These are phyloP conservation scores for Trametes villosa DNA, from an alignment of 768 basidiomycete genomes.

Conservation along the genomic window DNA sequence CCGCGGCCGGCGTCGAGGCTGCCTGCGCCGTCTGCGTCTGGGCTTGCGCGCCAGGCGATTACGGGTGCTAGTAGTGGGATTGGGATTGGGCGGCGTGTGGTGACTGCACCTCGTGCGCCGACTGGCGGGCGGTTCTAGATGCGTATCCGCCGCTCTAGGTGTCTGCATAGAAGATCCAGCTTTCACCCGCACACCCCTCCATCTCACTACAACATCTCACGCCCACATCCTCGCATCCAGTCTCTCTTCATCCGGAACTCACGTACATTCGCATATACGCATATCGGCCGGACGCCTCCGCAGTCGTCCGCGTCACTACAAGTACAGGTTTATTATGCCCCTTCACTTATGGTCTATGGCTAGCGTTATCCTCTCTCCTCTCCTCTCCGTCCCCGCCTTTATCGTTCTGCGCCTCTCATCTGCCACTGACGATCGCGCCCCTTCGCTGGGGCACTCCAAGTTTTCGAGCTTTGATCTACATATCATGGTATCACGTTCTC, in stretches of 20 bases:
- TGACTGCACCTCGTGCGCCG: conserved; percentile 10
- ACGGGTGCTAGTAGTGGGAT: conserved; percentile 7
- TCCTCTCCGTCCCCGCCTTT: not conserved
- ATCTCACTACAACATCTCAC: not conserved
- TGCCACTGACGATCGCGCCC: not conserved
- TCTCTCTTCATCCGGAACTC: too few species aligned
- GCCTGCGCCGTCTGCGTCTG: conserved; percentile 19
- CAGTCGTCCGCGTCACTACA: not conserved
- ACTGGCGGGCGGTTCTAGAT: conserved; percentile 8
- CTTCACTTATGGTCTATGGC: not conserved
- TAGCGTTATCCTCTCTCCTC: not conserved
- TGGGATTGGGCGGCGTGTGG: not conserved
- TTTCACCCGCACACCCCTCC: not conserved
- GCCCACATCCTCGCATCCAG: not conserved
- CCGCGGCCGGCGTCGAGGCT: conserved; percentile 30
- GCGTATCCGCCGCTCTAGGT: not conserved
- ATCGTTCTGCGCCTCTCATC: not conserved
- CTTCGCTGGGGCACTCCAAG: too few species aligned
- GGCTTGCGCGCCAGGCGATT: conserved; percentile 6
- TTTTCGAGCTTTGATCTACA: not conserved
- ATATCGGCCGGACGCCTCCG: too few species aligned
- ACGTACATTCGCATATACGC: too few species aligned
- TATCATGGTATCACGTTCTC: too few species aligned
- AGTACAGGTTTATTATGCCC: not conserved
- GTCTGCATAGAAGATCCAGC: not conserved